A percentile compares a stretch with the other conserved stretches of the same genome.
Conservation (phyloP, 2,329 filamentous ascomycete genomes). For the Volutella citrinella region DNA sequence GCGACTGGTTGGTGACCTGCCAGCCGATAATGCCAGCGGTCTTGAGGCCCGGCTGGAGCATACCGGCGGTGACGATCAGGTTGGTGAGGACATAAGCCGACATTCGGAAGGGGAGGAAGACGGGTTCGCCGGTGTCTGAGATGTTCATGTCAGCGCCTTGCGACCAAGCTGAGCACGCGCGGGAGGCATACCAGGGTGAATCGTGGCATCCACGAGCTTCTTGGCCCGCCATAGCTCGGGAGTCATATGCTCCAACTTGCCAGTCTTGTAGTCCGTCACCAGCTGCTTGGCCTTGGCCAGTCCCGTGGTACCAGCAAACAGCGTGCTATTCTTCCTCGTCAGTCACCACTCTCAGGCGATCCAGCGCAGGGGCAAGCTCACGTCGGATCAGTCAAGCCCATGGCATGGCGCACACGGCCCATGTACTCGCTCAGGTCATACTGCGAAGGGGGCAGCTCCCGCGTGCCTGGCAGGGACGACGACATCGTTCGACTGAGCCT, state of each 20-base stretch:
- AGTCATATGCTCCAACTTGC: conserved; percentile 75
- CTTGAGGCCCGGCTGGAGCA: conserved; percentile 86
- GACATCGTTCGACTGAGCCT: conserved; percentile 47
- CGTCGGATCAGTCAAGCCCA: conserved; percentile 92
- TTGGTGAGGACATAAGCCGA: conserved; percentile 93
- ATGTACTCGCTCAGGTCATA: conserved; percentile 93
- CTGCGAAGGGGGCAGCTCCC: conserved; percentile 86
- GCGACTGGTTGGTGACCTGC: conserved; percentile 95
- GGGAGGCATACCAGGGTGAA: conserved; percentile 77
- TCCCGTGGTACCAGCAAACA: conserved; percentile 73
- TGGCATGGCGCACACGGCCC: conserved; percentile 88
- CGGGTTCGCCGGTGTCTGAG: conserved; percentile 84
- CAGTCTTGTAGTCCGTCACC: conserved; percentile 82
- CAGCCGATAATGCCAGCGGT: conserved; percentile 84
- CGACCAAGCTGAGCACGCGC: no score
- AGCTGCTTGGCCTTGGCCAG: conserved; percentile 84
- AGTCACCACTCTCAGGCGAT: conserved; percentile 5
- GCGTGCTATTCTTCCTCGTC: conserved; percentile 58
- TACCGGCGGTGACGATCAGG: conserved; percentile 89
- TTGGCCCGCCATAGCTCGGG: conserved; percentile 92
- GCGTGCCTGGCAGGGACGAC: conserved; percentile 61
- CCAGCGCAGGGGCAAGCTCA: conserved; percentile 48
- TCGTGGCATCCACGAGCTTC: conserved; percentile 93
- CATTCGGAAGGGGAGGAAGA: conserved; percentile 96
- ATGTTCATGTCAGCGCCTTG: no score